phyloP scores from a whole-genome alignment of 768 basidiomycete genomes.

The Pleurotus tuber-regium region DNA sequence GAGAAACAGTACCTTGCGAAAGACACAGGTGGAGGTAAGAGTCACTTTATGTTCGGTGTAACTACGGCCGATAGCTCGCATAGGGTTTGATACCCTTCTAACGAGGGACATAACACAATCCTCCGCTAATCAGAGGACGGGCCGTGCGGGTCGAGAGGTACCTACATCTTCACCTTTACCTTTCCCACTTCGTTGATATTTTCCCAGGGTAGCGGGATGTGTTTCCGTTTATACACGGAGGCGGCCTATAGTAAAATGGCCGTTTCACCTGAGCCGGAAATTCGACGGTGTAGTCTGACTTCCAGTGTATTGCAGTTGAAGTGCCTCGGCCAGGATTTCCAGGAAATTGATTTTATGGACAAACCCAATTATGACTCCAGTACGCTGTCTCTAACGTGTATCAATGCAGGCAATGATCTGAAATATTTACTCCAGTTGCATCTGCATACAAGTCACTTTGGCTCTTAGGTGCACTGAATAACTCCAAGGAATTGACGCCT shows the following conservation, averaged over 20 bases:
- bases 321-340: constrained; percentile 77
- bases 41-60: neutral
- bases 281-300: constrained; percentile 81
- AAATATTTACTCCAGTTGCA: constrained; percentile 39
- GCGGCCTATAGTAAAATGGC: constrained; percentile 67
- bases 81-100: constrained; percentile 86
- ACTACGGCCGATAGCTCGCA: too few species aligned
- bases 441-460: constrained; percentile 72
- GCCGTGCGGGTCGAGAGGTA: constrained; percentile 94
- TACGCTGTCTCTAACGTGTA: constrained; percentile 34
- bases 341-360: constrained; percentile 87
- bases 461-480: constrained; percentile 76
- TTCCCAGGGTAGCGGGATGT: constrained; percentile 70
- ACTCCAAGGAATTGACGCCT: constrained; percentile 60
- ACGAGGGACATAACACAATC: constrained; percentile 85
- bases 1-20: constrained; percentile 84
- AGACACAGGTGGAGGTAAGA: constrained; percentile 63
- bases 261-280: constrained; percentile 79
- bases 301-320: constrained; percentile 84
- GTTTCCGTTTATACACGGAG: constrained; percentile 93
- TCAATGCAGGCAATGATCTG: neutral
- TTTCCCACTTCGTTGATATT: constrained; percentile 1
- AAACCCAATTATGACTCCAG: constrained; percentile 72
- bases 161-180: constrained; percentile 12
- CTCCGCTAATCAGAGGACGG: constrained; percentile 90